Base-by-base conservation (phyloP, 78 protist species). In the Cavenderia fasciculata region DNA sequence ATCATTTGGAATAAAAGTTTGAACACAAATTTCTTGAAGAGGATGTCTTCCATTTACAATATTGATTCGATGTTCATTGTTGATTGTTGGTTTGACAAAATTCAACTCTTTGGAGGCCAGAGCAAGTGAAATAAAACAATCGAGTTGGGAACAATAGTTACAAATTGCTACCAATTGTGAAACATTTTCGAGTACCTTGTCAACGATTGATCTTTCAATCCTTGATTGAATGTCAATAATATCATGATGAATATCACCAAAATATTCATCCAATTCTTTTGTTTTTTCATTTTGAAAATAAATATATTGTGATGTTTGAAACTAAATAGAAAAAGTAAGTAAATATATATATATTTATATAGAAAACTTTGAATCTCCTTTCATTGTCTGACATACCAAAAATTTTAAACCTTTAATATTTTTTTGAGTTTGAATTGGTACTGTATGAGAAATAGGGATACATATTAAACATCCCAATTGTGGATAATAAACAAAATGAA, bases 201-300 rank as follows among this genome's bases (percentile, higher is more conserved):
- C 76, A 4, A 79, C 38, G 11, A 66, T 14, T 1, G n/a, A 51
- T 41, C 65, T 79, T 41, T 79, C 57, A 27, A 79, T 79, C 40
- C 68, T 79, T 27, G 69, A 44, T 52, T 79, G 43, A 51, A 79
- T 79, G 54, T 79, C 88, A 18, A 65, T 52, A 23, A 79, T 79
- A 52, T 79, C 88, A 79, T 66, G 62, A 34, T 79, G 88, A 19
- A 79, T 79, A 54, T 79, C 88, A 40, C 88, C 88, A 79, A 79
- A 79, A 44, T 63, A 66, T 25, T 79, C 56, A 27, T 79, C 88
- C 43, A 79, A 52, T 29, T 79, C 76, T 41, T 52, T 49, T 8
- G 88, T 79, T 66, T 79, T 79, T 25, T 65, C 56, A 52, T 66
- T 79, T 66, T 65, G 63, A 66, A 66, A 79, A 29, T 79, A 79